These are phyloP conservation scores for Pseudozyma flocculosa DNA, from an alignment of 1,284 basidiomycete species.

Conservation along the genomic window DNA sequence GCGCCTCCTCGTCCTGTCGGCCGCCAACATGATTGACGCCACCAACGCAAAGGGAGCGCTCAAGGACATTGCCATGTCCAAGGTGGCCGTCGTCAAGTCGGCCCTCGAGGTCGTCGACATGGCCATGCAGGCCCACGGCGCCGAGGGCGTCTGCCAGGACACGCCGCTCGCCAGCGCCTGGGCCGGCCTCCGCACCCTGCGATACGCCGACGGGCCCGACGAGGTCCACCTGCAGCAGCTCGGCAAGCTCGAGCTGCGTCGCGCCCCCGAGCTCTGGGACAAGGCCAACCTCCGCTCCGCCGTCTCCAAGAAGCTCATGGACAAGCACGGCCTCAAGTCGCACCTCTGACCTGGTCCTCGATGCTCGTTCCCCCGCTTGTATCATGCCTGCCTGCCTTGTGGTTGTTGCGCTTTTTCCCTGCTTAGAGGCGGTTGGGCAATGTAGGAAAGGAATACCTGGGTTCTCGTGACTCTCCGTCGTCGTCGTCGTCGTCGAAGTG, in stretches of 20 bases:
- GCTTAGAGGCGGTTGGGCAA: too few relatives aligned
- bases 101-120: constrained; percentile 85
- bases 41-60: constrained; percentile 87
- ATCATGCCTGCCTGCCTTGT: too few relatives aligned
- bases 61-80: constrained; percentile 95
- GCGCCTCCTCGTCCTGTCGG: constrained; percentile 82
- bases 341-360: too few relatives aligned
- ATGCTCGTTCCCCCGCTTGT: too few relatives aligned
- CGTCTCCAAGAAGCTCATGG: constrained; percentile 24
- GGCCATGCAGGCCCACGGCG: constrained; percentile 85
- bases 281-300: constrained; percentile 27
- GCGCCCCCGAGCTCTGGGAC: constrained; percentile 41
- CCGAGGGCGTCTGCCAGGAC: constrained; percentile 91
- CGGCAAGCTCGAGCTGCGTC: constrained; percentile 71
- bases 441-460: too few relatives aligned
- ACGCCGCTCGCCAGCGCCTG: constrained; percentile 76
- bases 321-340: constrained; percentile 37
- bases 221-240: constrained; percentile 92
- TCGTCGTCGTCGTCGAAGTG: too few relatives aligned
- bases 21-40: constrained; percentile 92
- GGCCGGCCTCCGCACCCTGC: constrained; percentile 73
- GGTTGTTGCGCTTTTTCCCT: too few relatives aligned
- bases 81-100: constrained; percentile 83
- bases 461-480: too few relatives aligned
- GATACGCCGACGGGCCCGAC: constrained; percentile 51